A percentile compares a stretch with the other conserved stretches of the same genome.
Conservation (phyloP, 495 filamentous ascomycete genomes). For the Mytilinidion resinicola region DNA sequence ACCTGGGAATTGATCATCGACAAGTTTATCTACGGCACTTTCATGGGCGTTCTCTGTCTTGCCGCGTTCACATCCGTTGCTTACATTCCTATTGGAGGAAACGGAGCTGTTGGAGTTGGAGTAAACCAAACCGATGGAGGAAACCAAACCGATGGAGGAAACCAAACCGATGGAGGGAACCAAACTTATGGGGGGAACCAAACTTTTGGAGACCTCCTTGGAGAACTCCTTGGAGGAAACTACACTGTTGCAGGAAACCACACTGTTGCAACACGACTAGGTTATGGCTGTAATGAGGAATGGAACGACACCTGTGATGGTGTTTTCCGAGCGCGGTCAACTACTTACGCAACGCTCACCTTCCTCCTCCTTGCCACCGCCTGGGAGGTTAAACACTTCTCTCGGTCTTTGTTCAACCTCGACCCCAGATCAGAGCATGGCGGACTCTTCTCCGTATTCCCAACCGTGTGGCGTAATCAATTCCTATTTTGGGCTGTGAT, state of each 20-base stretch:
- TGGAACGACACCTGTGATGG: constrained; percentile 50
- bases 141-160: too few relatives aligned
- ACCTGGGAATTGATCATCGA: constrained; percentile 62
- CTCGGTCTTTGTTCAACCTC: constrained; percentile 62
- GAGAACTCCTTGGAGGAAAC: too few relatives aligned
- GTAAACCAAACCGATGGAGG: too few relatives aligned
- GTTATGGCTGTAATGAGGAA: constrained; percentile 55
- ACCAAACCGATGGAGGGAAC: too few relatives aligned
- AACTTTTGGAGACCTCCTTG: too few relatives aligned
- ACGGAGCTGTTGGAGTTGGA: too few relatives aligned
- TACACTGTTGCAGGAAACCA: too few relatives aligned
- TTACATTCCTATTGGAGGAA: too few relatives aligned
- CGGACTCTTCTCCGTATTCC: constrained; percentile 16
- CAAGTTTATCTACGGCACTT: constrained; percentile 64
- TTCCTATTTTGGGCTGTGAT: constrained; percentile 34
- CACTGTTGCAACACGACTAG: too few relatives aligned
- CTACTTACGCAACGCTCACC: constrained; percentile 67
- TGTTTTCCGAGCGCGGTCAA: constrained; percentile 68
- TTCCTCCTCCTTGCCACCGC: constrained; percentile 65
- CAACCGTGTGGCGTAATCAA: constrained; percentile 29
- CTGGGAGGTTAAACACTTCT: constrained; percentile 70
- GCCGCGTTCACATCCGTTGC: constrained; percentile 62
- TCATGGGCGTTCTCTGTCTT: constrained; percentile 63
- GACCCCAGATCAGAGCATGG: constrained; percentile 39
- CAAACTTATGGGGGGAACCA: too few relatives aligned